Evolutionary conservation across 1,284 basidiomycete species (phyloP), one percentile per base, ranked within the genome.

Genomic region (Ganoderma resinaceum): DNA sequence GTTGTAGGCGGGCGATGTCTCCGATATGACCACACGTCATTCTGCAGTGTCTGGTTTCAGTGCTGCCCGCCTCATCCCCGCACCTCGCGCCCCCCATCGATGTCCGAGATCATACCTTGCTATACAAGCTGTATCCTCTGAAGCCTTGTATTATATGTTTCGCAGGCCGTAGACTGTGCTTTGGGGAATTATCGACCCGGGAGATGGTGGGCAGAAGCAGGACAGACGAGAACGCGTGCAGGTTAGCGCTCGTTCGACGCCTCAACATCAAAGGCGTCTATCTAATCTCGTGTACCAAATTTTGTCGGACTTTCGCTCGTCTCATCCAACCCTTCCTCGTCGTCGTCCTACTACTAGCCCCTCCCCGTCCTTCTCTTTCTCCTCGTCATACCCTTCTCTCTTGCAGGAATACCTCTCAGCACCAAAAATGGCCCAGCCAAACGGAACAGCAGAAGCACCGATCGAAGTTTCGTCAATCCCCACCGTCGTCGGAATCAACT

Each of bases 401-500:
- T 11, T 16, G 6, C 11, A 1, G 29, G 14, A 52, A 7, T 29
- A 55, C 29, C 12, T 37, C 35, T 4, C 26, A 3, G 3, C n/a
- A 2, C 40, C 42, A 23, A 72, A 68, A 66, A 80, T 79, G 77
- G 73, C 76, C 40, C 71, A 75, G 57, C 77, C 78, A 20, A 86
- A 86, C 73, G 85, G 85, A 63, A 79, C 69, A 52, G 82, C 81
- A 6, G 79, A 79, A 7, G 74, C 79, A 12, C 77, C 80, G 23
- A 78, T 78, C 16, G 79, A 81, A 16, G 73, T 80, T 42, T 73
- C 78, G 14, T 52, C 73, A 0, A 43, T 86, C 1, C 88, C 88
- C 3, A 84, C 89, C 0, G 87, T 94, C 61, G 87, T 99, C 66
- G 97, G 97, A 66, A 96, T 99, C 85, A 99, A 98, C 86, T 94